Percentiles rank a stretch among this genome's conserved stretches.
Conservation (phyloP, 805 yeast genomes). For the Schizosaccharomyces osmophilus region DNA sequence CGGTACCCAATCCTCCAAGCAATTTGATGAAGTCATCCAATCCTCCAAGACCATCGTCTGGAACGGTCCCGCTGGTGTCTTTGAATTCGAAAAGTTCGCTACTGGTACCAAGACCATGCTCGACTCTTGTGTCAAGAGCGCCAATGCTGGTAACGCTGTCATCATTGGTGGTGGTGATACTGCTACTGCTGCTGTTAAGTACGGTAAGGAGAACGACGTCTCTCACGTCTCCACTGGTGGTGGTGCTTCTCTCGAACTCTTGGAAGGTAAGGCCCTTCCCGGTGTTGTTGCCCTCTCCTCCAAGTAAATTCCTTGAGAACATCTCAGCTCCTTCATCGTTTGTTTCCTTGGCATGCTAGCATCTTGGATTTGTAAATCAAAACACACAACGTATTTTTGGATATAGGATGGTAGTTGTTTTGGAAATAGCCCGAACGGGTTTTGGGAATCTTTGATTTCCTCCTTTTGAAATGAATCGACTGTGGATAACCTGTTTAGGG, state of each 20-base stretch:
- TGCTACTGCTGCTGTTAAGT: constrained; percentile 95
- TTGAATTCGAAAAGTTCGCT: constrained; percentile 84
- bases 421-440: too few relatives aligned
- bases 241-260: constrained; percentile 95
- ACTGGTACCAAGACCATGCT: constrained; percentile 76
- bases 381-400: too few relatives aligned
- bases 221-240: constrained; percentile 99
- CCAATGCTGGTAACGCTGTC: constrained; percentile 78
- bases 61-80: constrained; percentile 99
- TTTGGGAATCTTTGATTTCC: too few relatives aligned
- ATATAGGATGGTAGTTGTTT: too few relatives aligned
- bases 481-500: too few relatives aligned
- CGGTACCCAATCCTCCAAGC: constrained; percentile 70
- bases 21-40: constrained; percentile 60
- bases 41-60: constrained; percentile 94
- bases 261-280: constrained; percentile 96
- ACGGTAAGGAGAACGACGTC: constrained; percentile 83
- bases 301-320: constrained; percentile 19
- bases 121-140: constrained; percentile 69
- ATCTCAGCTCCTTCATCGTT: background rate
- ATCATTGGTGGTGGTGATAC: constrained; percentile 98
- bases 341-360: background rate
- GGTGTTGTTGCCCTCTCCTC: constrained; percentile 85
- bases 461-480: too few relatives aligned
- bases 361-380: too few relatives aligned